phyloP scores from a whole-genome alignment of 2,329 filamentous ascomycete species.

The Xylariaceae sp. region DNA sequence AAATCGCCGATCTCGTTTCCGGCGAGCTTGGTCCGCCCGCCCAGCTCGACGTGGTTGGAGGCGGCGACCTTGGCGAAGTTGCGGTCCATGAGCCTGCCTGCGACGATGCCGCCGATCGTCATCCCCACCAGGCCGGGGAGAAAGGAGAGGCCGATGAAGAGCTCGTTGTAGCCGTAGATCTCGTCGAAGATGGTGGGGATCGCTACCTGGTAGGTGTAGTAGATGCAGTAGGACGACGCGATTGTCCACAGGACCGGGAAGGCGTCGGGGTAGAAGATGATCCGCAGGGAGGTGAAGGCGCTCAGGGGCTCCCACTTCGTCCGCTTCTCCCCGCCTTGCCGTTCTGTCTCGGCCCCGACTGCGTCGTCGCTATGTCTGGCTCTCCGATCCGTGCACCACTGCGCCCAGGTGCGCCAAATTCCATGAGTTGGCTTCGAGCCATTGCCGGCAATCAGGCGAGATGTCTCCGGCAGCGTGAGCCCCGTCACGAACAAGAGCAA shows the following conservation, averaged over 20 bases:
- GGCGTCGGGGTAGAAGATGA: constrained; percentile 11
- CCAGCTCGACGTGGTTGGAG: too few species aligned
- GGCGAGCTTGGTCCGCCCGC: too few species aligned
- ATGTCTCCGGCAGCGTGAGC: constrained; percentile 9
- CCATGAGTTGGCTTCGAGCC: constrained; percentile 6
- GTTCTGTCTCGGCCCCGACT: too few species aligned
- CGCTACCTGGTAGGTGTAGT: constrained; percentile 6
- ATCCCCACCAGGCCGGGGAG: constrained; percentile 34
- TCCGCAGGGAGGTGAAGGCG: constrained; percentile 2
- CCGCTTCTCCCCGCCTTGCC: too few species aligned
- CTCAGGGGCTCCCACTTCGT: not conserved
- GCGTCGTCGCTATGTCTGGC: not conserved
- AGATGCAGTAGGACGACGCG: constrained; percentile 6
- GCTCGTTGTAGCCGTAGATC: constrained; percentile 27
- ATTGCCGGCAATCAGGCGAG: constrained; percentile 9
- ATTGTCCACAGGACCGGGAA: constrained; percentile 8
- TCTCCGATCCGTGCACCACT: not conserved
- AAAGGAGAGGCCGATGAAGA: constrained; percentile 39
- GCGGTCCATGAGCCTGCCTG: constrained; percentile 46
- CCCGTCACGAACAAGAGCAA: constrained; percentile 4
- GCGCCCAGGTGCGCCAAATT: constrained; percentile 10
- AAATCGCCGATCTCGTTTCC: too few species aligned
- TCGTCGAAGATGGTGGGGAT: constrained; percentile 6
- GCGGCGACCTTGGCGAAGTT: constrained; percentile 36
- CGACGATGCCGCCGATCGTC: constrained; percentile 26